These are phyloP conservation scores for Carallia brachiata DNA, from an alignment of 345 rosid species.

Conservation along the genomic window DNA sequence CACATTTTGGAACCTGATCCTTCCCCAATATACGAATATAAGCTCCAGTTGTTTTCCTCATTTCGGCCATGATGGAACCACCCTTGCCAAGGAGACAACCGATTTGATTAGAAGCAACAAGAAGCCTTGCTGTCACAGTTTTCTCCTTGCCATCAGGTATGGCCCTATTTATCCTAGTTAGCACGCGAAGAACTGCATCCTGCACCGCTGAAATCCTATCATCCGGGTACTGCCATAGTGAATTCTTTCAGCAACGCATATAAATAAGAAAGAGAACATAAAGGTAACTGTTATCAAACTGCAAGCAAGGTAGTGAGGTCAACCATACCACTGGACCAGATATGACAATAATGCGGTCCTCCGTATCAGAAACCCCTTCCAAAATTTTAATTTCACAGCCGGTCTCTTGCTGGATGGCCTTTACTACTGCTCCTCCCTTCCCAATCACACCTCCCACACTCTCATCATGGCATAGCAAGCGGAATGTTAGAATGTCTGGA, in stretches of 20 bases:
- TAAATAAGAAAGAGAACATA: slow-evolving; percentile 5
- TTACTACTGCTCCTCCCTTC: slow-evolving; percentile 65
- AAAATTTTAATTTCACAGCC: slow-evolving; percentile 71
- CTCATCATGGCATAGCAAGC: slow-evolving; percentile 55
- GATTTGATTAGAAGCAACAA: slow-evolving; percentile 62
- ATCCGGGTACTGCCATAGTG: slow-evolving; percentile 58
- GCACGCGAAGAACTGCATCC: slow-evolving; percentile 76
- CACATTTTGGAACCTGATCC: slow-evolving; percentile 73
- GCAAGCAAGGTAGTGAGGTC: slow-evolving; percentile 13
- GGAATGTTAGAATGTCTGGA: slow-evolving; percentile 48
- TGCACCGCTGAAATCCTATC: slow-evolving; percentile 64
- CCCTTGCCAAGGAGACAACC: slow-evolving; percentile 83
- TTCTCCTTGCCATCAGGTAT: slow-evolving; percentile 55
- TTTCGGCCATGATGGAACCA: slow-evolving; percentile 67
- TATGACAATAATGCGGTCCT: slow-evolving; percentile 57
- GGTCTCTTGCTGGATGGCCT: slow-evolving; percentile 62
- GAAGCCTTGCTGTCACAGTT: slow-evolving; percentile 51
- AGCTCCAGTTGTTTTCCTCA: slow-evolving; percentile 70
- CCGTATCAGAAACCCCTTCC: slow-evolving; percentile 53
- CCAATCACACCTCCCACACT: slow-evolving; percentile 73
- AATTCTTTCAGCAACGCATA: slow-evolving; percentile 16
- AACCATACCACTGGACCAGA: slow-evolving; percentile 70
- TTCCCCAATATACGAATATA: slow-evolving; percentile 65
- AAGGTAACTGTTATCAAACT: slow-evolving; percentile 3
- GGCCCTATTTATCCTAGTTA: slow-evolving; percentile 53